Base-by-base conservation (phyloP, 306 rosid genomes). In the Chamaecrista fasciculata region DNA sequence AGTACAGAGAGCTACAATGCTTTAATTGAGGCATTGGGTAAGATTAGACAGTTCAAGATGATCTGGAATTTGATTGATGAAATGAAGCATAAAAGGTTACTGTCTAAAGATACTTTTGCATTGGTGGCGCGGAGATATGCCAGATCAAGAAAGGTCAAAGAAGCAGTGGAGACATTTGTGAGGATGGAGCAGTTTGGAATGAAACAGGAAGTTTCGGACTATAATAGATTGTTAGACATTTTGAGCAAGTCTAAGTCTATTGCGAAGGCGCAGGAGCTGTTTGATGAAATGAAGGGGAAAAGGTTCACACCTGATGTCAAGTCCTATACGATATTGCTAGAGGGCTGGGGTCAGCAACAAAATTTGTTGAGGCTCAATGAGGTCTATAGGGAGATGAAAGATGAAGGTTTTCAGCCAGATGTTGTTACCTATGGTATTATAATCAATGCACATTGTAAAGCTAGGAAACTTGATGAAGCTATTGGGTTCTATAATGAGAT, bases 261-360 rank as follows among this genome's bases (percentile, higher is more conserved):
- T 19, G 79, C 67, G 63, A 79, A 73, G 26, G 98, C 98, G 28
- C 96, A 89, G 14, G 81, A 89, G 73, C 75, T 92, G 91, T 89
- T 92, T 64, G 95, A 92, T 44, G 74, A 83, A 86, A 89, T 86
- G 98, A 70, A 78, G 61, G 63, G 64, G 12, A 81, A 50, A 64
- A 81, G 78, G 74, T 84, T 92, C 20, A 58, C 43, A 58, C 92
- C 96, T 16, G 85, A 92, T 81, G 70, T 92, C 11, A 92, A 92
- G 76, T 82, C 96, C 3, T 89, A 82, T 47, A 82, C 92, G 3
- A 86, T 89, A 78, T 44, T 89, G 72, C 70, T 92, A 44, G 96
- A 86, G 73, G 98, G 98, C 44, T 92, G 98, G 92, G 91, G 96
- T 75, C 92, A 86, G 26, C 82, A 83, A 36, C 85, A 79, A 39